Evolutionary conservation across 31 red algal species (phyloP), one percentile per base, ranked within the genome.

Genomic region (Endocladia muricata): DNA sequence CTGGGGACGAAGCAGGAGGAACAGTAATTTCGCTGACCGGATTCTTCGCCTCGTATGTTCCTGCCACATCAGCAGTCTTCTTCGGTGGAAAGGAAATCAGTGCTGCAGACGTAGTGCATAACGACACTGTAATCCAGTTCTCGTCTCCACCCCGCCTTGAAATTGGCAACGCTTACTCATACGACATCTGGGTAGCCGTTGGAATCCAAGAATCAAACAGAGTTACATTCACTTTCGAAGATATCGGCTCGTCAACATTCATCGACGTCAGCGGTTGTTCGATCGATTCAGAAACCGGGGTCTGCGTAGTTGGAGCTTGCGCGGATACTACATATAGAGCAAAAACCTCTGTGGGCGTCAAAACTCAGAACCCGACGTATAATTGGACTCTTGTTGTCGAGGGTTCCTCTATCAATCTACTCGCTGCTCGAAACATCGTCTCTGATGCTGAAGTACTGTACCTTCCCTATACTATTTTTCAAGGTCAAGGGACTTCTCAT

Each of bases 11-110:
- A 62, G 68, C 73, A 28, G 85, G 85, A 52, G 85, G 85, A 26
- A 89, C 85, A 56, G 39, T 52, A 5, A 71, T 89, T 8, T 81
- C 85, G 25, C 68, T 89, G 44, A 63, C 47, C 34, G 85, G 85
- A 13, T 33, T 54, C 25, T 89, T 89, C 49, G 32, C 32, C 23
- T 29, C 52, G 48, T 89, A 81, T 80, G 85, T 81, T 31, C 58
- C 41, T 39, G 64, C 69, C 17, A 74, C 68, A 51, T 84, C 81
- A 8, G 41, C 37, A 28, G 70, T 84, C 13, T 23, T 65, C 29
- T 41, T 75, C 41, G 81, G 81, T 13, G 70, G 48, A 13, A 63
- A 22, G 32, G 19, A 57, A 19, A 34, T 84, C 26, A 58, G 64
- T 48, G 39, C 29, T 13, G 35, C 81, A 17, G 60, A 72, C 17